These are phyloP conservation scores for Erythrobasidium hasegawianum DNA, from an alignment of 1,284 basidiomycete species.

Conservation along the genomic window DNA sequence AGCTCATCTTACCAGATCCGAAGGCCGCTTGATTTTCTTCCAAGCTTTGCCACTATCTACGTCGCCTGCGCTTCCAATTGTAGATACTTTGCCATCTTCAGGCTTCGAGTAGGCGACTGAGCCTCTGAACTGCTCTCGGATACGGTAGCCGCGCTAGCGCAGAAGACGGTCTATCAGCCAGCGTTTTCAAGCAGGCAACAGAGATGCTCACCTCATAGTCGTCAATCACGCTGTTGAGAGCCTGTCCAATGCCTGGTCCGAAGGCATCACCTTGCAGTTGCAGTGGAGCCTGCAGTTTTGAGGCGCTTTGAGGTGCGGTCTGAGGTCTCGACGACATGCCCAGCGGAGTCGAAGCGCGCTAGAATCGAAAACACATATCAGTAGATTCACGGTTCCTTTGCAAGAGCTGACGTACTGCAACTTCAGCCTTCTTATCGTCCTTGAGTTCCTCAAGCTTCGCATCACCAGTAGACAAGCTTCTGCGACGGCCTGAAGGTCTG, in stretches of 20 bases:
- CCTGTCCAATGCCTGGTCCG: conserved; percentile 22
- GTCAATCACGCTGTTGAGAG: conserved; percentile 25
- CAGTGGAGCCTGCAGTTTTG: conserved; percentile 1
- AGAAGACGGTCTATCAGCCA: too few relatives aligned
- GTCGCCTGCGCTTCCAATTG: conserved; percentile 29
- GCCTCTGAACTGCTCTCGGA: conserved; percentile 25
- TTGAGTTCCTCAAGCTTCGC: conserved; percentile 11
- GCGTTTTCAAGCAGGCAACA: too few relatives aligned
- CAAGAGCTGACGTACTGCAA: neutral
- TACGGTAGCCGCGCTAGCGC: conserved; percentile 11
- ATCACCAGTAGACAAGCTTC: conserved; percentile 24
- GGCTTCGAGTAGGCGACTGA: conserved; percentile 10
- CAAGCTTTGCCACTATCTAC: conserved; percentile 27
- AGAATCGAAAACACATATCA: too few relatives aligned
- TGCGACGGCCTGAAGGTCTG: conserved; percentile 2
- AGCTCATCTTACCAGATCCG: conserved; percentile 31
- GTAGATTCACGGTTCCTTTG: too few relatives aligned
- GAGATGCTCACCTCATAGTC: conserved; percentile 10
- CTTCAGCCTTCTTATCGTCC: conserved; percentile 3
- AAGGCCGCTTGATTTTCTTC: conserved; percentile 23
- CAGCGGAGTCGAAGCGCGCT: neutral
- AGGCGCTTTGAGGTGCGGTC: conserved; percentile 19
- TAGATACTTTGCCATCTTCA: conserved; percentile 12
- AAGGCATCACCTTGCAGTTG: conserved; percentile 8
- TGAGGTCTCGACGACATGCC: neutral